These are phyloP conservation scores for Globisporangium sylvaticum DNA, from an alignment of 352 stramenopile genomes.

Conservation along the genomic window DNA sequence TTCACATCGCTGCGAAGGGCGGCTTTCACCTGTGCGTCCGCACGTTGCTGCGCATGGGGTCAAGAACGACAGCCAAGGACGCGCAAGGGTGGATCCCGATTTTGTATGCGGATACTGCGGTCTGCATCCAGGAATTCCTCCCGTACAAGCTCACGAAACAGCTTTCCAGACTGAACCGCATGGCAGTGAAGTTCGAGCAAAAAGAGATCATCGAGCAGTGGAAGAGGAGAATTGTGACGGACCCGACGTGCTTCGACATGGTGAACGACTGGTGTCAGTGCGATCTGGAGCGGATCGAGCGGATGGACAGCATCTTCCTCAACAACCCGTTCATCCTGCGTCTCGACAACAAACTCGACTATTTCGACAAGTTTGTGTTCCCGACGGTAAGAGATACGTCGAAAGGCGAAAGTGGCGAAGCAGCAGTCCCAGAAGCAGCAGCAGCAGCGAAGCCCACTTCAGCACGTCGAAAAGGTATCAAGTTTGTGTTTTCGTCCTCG, in stretches of 20 bases:
- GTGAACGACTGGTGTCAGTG: conserved; percentile 67
- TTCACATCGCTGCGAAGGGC: conserved; percentile 49
- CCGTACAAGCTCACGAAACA: conserved; percentile 57
- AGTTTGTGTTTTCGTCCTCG: conserved; percentile 31
- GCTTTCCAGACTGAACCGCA: conserved; percentile 46
- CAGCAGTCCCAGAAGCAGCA: not conserved
- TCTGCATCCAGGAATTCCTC: conserved; percentile 46
- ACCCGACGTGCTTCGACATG: conserved; percentile 51
- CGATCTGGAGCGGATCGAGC: conserved; percentile 40
- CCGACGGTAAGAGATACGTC: conserved; percentile 20
- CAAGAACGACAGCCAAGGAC: conserved; percentile 46
- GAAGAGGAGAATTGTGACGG: conserved; percentile 35
- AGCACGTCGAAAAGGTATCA: conserved; percentile 23
- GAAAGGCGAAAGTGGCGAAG: not conserved
- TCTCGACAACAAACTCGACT: conserved; percentile 65
- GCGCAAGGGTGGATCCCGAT: conserved; percentile 44
- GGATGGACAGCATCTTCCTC: conserved; percentile 47
- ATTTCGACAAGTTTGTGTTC: conserved; percentile 38
- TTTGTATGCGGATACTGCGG: conserved; percentile 23
- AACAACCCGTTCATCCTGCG: conserved; percentile 50
- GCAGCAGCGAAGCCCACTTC: not conserved
- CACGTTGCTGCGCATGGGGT: conserved; percentile 30
- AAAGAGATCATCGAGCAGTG: conserved; percentile 44
- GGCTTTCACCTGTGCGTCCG: conserved; percentile 33
- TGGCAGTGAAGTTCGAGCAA: conserved; percentile 39